Base-by-base conservation (phyloP, 352 stramenopile species). In the Phytophthora lateralis region DNA sequence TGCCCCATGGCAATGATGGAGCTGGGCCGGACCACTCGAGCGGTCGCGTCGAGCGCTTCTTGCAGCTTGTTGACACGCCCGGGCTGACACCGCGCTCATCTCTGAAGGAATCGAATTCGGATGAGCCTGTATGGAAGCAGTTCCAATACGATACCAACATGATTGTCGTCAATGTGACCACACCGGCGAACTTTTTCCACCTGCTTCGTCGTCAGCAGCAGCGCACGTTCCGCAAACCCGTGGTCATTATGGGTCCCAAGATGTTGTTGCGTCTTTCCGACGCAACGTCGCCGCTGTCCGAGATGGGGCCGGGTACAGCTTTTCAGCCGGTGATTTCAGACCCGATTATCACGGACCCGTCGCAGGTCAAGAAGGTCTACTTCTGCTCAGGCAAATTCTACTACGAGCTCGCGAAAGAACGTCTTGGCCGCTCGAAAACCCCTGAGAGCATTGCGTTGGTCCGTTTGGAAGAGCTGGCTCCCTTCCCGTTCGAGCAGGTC, bases 161-260 rank as follows among this genome's bases (percentile, higher is more conserved):
- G 52, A 91, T 93, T 52, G 85, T 97, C 9, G 77, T 80, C 41
- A 93, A 94, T 51, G 64, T 85, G 34, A 96, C 82, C 34, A 97
- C 88, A 14, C 95, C 96, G 1, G 96, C 95, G 34, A 98, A 98
- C 71, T 99, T 98, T 72, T 99, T 99, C 75, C 95, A 99, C 64
- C 78, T 95, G 59, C 76, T 99, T 55, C 90, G 95, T 63, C 89
- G 96, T 57, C 96, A 98, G 59, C 82, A 93, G 49, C 63, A 78
- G 6, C 86, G 85, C 6, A 32, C 61, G 20, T 95, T 91, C 75
- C 83, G 82, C 53, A 94, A 94, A 27, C 86, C 86, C 0, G 42
- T 89, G 9, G 71, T 93, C 18, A 75, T 89, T 17, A 92, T 95
- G 79, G 81, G 76, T 1, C 86, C 86, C 0, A 95, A 94, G 62